phyloP scores from a whole-genome alignment of 2,329 filamentous ascomycete species.

The Septoria petroselini region DNA sequence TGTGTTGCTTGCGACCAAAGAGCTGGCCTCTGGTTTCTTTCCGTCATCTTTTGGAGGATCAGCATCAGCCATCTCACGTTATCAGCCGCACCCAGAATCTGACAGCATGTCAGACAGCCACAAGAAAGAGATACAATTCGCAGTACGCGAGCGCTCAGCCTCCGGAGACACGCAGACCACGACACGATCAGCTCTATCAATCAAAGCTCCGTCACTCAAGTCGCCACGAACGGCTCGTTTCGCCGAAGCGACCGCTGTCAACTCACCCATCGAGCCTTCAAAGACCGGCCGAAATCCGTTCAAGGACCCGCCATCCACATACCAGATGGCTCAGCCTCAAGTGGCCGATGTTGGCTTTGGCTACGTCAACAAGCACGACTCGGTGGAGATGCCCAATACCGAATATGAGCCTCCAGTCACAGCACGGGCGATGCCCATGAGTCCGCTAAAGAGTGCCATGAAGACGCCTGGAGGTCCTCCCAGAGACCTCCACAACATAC shows the following conservation, averaged over 20 bases:
- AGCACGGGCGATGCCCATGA: slow-evolving; percentile 59
- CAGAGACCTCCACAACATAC: slow-evolving; percentile 65
- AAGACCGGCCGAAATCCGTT: slow-evolving; percentile 54
- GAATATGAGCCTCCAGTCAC: slow-evolving; percentile 47
- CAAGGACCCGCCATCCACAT: slow-evolving; percentile 55
- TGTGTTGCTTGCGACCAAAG: slow-evolving; percentile 28
- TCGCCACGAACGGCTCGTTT: slow-evolving; percentile 72
- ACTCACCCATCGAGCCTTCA: slow-evolving; percentile 67
- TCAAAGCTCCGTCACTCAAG: slow-evolving; percentile 32
- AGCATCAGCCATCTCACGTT: slow-evolving; percentile 16
- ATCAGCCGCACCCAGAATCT: slow-evolving; percentile 21
- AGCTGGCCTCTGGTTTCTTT: slow-evolving; percentile 36
- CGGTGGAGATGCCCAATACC: slow-evolving; percentile 54
- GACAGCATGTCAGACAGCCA: slow-evolving; percentile 48
- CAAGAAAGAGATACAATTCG: slow-evolving; percentile 45
- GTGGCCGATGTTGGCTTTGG: slow-evolving; percentile 89
- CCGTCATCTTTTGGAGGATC: slow-evolving; percentile 26
- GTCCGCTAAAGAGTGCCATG: slow-evolving; percentile 85
- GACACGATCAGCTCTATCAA: slow-evolving; percentile 27
- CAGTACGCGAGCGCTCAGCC: slow-evolving; percentile 40
- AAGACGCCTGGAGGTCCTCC: slow-evolving; percentile 80
- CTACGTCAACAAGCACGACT: slow-evolving; percentile 66
- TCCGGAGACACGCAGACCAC: slow-evolving; percentile 28
- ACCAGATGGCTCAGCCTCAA: slow-evolving; percentile 61
- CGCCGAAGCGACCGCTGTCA: slow-evolving; percentile 73